Percentiles rank a stretch among this genome's conserved stretches.
phyloP scores from a whole-genome alignment of 306 rosid species.

The Medicago truncatula region MtrunA17r5.0-ANR NC_053044.1:57277501-57278000 shows the following conservation, averaged over 20 bases:
- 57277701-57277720: constrained; percentile 59
- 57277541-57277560: constrained; percentile 39
- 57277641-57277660: constrained; percentile 66
- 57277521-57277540: constrained; percentile 40
- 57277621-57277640: constrained; percentile 73
- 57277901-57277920: too few species aligned
- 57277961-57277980: too few species aligned
- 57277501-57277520: constrained; percentile 57
- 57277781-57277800: constrained; percentile 54
- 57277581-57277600: constrained; percentile 45
- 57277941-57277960: too few species aligned
- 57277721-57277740: constrained; percentile 62
- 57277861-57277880: background rate
- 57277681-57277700: constrained; percentile 67
- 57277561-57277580: constrained; percentile 54
- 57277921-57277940: too few species aligned
- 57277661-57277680: constrained; percentile 53
- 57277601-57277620: constrained; percentile 35
- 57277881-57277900: too few species aligned
- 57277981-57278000: too few species aligned
- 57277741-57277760: constrained; percentile 69
- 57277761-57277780: constrained; percentile 84
- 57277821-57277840: background rate
- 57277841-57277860: background rate
- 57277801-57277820: background rate